Evolutionary conservation across 306 rosid genomes (phyloP).

Genomic region (Pueraria montana): DNA sequence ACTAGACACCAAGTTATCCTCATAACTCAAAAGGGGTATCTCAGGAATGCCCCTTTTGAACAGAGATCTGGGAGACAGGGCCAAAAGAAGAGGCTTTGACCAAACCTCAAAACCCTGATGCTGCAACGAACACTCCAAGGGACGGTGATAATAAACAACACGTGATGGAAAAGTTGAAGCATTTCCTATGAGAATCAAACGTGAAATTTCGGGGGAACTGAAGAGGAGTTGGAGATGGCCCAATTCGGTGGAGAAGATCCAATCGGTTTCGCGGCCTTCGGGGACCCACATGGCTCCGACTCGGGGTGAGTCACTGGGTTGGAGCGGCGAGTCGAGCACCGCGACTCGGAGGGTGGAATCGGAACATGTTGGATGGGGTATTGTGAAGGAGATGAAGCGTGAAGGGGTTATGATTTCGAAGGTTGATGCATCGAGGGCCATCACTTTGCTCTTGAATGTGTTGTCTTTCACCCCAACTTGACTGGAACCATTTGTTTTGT

Average conservation of each 20-base stretch:
- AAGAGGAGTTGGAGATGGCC: slow-evolving; percentile 86
- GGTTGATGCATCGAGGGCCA: slow-evolving; percentile 61
- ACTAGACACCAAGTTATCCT: slow-evolving; percentile 65
- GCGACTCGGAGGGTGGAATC: slow-evolving; percentile 72
- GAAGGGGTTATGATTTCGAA: slow-evolving; percentile 68
- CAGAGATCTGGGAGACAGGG: slow-evolving; percentile 73
- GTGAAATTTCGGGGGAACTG: slow-evolving; percentile 60
- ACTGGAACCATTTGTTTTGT: too few species aligned
- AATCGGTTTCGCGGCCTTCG: slow-evolving; percentile 75
- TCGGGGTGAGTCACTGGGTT: slow-evolving; percentile 48
- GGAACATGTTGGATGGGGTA: slow-evolving; percentile 65
- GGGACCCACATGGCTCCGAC: slow-evolving; percentile 84
- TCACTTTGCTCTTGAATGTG: slow-evolving; percentile 1
- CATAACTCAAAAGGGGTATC: slow-evolving; percentile 74
- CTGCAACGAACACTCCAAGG: slow-evolving; percentile 38
- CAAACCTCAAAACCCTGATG: slow-evolving; percentile 55
- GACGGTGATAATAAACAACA: slow-evolving; percentile 62
- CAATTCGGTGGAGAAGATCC: slow-evolving; percentile 79
- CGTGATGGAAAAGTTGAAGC: background rate
- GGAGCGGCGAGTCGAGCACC: slow-evolving; percentile 77
- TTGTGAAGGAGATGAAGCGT: slow-evolving; percentile 69
- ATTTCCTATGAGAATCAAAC: slow-evolving; percentile 71
- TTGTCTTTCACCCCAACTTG: too few species aligned
- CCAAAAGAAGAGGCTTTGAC: slow-evolving; percentile 75
- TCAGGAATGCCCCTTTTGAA: slow-evolving; percentile 68